phyloP scores from a whole-genome alignment of 305 asterid species.

The Fraxinus dipetala region DNA sequence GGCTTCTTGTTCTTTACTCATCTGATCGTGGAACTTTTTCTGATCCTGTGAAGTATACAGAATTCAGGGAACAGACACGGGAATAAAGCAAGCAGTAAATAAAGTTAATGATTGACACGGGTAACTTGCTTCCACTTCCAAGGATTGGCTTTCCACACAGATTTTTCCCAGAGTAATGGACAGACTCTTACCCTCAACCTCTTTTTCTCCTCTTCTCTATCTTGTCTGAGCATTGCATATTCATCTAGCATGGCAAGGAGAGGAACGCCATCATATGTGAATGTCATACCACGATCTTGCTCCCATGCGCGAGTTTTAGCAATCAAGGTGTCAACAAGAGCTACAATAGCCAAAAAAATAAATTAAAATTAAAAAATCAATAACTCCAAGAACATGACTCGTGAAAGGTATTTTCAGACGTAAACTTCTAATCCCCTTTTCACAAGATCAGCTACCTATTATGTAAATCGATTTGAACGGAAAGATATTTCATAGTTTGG shows the following conservation, averaged over 20 bases:
- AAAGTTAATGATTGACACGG: not conserved
- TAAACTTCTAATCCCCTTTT: not conserved
- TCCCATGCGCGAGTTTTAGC: conserved; percentile 95
- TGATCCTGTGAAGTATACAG: conserved; percentile 56
- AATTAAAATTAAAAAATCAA: not conserved
- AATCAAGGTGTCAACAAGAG: conserved; percentile 83
- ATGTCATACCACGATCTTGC: conserved; percentile 72
- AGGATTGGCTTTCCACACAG: not conserved
- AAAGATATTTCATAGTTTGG: conserved; percentile 5
- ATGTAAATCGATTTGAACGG: conserved; percentile 1
- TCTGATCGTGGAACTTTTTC: conserved; percentile 78
- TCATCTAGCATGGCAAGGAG: conserved; percentile 97
- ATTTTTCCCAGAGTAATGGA: not conserved
- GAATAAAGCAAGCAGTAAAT: not conserved
- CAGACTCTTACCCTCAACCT: conserved; percentile 68
- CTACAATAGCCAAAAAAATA: conserved; percentile 36
- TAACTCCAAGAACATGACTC: not conserved
- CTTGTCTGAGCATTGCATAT: conserved; percentile 92
- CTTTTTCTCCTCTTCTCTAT: conserved; percentile 97
- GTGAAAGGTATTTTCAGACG: not conserved
- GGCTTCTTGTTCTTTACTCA: conserved; percentile 72
- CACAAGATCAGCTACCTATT: not conserved
- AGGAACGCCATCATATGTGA: conserved; percentile 92
- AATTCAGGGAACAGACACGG: not conserved
- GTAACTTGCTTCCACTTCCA: not conserved